phyloP scores from a whole-genome alignment of 371 early-diverging fungal species.

The Mortierella sp. region DNA sequence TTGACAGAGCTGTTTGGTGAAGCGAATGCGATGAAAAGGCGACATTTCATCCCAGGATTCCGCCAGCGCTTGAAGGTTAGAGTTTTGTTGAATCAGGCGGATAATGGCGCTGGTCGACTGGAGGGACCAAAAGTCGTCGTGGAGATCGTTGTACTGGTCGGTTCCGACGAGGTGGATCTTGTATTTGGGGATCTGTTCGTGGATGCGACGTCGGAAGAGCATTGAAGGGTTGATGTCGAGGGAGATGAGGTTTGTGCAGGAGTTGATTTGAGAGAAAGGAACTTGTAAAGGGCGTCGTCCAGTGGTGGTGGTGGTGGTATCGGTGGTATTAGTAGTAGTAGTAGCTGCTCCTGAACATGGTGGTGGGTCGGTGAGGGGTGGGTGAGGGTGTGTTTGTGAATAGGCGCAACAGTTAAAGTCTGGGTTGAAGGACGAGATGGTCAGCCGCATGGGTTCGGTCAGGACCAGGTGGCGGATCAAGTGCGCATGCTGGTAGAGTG shows the following conservation, averaged over 20 bases:
- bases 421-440: conserved; percentile 11
- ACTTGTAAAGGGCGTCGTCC: neutral
- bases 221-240: conserved; percentile 40
- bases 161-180: conserved; percentile 26
- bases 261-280: neutral
- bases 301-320: neutral
- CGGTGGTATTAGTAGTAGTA: neutral
- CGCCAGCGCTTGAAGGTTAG: conserved; percentile 19
- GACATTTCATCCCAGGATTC: conserved; percentile 47
- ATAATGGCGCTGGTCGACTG: conserved; percentile 41
- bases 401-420: neutral
- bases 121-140: conserved; percentile 44
- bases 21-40: conserved; percentile 29
- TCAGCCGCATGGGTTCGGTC: conserved; percentile 38
- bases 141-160: conserved; percentile 24
- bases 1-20: conserved; percentile 22
- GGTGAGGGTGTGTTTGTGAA: neutral
- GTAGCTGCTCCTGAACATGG: neutral
- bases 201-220: conserved; percentile 33
- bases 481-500: conserved; percentile 25
- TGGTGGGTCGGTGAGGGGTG: neutral
- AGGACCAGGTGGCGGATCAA: conserved; percentile 31
- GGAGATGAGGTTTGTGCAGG: conserved; percentile 24
- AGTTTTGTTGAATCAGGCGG: conserved; percentile 26
- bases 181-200: conserved; percentile 33